Conservation (phyloP, 305 asterid genomes). For the Solanum hybrid region DNA sequence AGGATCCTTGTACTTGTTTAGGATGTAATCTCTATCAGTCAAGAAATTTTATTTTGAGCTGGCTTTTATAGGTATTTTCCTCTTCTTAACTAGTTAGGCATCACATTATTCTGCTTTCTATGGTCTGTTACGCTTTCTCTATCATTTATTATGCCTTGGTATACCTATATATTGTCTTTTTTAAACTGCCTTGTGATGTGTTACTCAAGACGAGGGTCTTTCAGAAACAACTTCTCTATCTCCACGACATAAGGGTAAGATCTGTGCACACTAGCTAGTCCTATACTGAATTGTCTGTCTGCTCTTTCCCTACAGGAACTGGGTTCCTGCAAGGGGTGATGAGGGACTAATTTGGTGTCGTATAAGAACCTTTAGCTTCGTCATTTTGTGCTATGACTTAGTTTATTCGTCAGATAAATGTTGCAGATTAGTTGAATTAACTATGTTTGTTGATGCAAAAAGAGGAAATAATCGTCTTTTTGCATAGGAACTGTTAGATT, state of each 20-base stretch:
- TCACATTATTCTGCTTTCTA: not conserved
- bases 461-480: not conserved
- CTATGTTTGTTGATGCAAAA: not conserved
- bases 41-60: not conserved
- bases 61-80: not conserved
- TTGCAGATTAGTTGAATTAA: not conserved
- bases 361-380: not conserved
- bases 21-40: not conserved
- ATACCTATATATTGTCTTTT: not conserved
- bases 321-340: not conserved
- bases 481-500: not conserved
- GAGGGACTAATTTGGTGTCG: not conserved
- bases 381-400: not conserved
- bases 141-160: too few species aligned
- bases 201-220: not conserved
- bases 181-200: not conserved
- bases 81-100: not conserved
- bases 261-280: not conserved
- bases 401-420: not conserved
- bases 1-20: not conserved
- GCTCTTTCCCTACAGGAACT: not conserved
- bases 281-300: not conserved
- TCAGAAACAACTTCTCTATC: not conserved
- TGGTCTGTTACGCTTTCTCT: not conserved
- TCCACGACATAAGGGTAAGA: not conserved